Base-by-base conservation (phyloP, 176 grass and related monocot genomes). In the Rhipidocladum racemiflorum region DNA sequence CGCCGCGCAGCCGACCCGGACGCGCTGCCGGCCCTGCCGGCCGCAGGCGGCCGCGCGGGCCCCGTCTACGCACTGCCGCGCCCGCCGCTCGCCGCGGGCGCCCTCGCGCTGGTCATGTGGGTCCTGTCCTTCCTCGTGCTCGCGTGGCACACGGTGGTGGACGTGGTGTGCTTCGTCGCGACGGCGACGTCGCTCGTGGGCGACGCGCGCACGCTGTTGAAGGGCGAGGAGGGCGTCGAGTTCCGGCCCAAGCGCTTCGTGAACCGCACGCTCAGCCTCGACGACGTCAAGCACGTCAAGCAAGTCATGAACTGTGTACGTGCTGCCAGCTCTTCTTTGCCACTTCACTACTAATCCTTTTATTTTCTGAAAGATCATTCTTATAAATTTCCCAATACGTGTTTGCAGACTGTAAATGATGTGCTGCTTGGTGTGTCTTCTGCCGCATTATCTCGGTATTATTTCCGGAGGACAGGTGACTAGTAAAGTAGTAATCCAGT, bases 221-320 rank as follows among this genome's bases (percentile, higher is more conserved):
- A 87, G 81, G 95, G 90, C 70, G 55, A 30, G 3, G 85, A 92
- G 70, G 90, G 92, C 53, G 77, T 62, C 30, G 90, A 94, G 84
- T 85, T 87, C 84, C 49, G 59, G 68, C 85, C 62, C 65, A 92
- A 80, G 68, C 90, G 86, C 2, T 86, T 94, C 77, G 84, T 94
- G n/a, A 91, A 97, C 86, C 73, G 78, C 6, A 93, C 92, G 9
- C 72, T 97, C 42, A 90, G 75, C 64, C 88, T 97, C 21, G 88
- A 91, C 85, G 95, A 94, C 77, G 28, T 97, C 72, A 97, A 92
- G 84, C 43, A 48, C 68, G 70, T 94, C 78, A 97, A 97, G 82
- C 87, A 94, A 74, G 81, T 77, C 24, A 38, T 97, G 54, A 68
- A 68, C 64, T 97, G 92, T 71, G 95, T 97, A 92, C 62, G 90